Base-by-base conservation (phyloP, 2,329 filamentous ascomycete species). In the Chlorencoelia australis region DNA sequence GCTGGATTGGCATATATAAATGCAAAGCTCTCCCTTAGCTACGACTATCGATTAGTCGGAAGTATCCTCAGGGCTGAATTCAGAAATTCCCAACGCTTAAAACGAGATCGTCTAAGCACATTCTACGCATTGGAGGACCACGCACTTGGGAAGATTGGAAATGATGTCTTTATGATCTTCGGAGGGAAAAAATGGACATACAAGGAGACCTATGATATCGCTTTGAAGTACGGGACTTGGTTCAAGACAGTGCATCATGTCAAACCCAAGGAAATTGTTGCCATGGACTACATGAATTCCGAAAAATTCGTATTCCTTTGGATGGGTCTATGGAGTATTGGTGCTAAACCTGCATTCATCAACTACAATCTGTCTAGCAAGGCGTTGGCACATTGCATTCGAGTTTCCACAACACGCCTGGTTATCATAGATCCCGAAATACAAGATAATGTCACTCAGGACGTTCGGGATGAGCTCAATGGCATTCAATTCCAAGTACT, bases 341-440 rank as follows among this genome's bases (percentile, higher is more conserved):
- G 87, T 8, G 86, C 82, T 0, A 77, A 77, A 38, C 85, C 86
- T 0, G 86, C 86, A 0, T 85, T 91, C 49, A 81, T 94, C 61
- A 94, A 94, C 60, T 89, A 88, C 60, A 91, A 91, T 54, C 63
- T 94, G 32, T 69, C 71, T 0, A 79, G 77, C 9, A 73, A 79
- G 18, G 69, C 84, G 0, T 64, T 94, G 43, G 58, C 73, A 3
- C 86, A 94, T 59, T 89, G 82, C 47, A 66, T 93, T 29, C 71
- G 69, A 45, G 73, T 75, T 2, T 80, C 82, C 2, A 76, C 71
- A 0, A 67, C 82, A 0, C 70, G 69, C 7, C 53, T 93, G 2
- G 63, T 88, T 38, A 56, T 94, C 14, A 68, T 89, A 7, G 86
- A 91, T 46, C 66, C 69, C 0, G 60, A 66, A 11, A 62, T 83